Conservation (phyloP, 23 red algal species). For the Gracilaria caudata region DNA sequence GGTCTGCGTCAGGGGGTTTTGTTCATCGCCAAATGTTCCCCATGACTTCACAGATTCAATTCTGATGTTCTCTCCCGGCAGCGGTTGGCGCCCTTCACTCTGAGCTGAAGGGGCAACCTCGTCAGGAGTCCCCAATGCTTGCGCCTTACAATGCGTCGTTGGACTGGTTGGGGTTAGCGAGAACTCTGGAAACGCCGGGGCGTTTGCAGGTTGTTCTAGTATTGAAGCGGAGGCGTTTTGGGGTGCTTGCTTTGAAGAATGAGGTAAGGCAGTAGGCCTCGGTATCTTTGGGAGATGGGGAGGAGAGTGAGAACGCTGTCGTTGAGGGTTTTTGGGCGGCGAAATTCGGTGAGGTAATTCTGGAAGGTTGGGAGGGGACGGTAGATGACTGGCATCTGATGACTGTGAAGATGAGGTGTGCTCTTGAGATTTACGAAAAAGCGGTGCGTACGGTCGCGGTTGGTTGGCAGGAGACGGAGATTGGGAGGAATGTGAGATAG, state of each 20-base stretch:
- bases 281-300: not conserved
- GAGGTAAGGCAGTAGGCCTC: too few species aligned
- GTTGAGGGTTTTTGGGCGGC: too few species aligned
- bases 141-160: not conserved
- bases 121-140: too few species aligned
- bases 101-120: not conserved
- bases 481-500: not conserved
- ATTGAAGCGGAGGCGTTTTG: not conserved
- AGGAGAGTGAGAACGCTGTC: too few species aligned
- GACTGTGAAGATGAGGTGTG: not conserved
- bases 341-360: not conserved
- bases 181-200: not conserved
- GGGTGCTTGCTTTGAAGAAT: not conserved
- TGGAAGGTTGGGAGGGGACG: not conserved
- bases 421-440: not conserved
- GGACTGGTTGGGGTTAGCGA: not conserved
- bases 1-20: not conserved
- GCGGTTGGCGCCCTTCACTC: not conserved
- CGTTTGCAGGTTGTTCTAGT: not conserved
- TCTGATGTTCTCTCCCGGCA: not conserved
- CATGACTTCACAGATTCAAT: constrained; percentile 8
- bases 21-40: not conserved
- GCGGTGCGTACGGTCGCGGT: not conserved
- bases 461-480: not conserved
- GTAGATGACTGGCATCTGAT: not conserved